These are phyloP conservation scores for Aspergillus latus DNA, from an alignment of 2,329 filamentous ascomycete genomes.

Conservation along the genomic window DNA sequence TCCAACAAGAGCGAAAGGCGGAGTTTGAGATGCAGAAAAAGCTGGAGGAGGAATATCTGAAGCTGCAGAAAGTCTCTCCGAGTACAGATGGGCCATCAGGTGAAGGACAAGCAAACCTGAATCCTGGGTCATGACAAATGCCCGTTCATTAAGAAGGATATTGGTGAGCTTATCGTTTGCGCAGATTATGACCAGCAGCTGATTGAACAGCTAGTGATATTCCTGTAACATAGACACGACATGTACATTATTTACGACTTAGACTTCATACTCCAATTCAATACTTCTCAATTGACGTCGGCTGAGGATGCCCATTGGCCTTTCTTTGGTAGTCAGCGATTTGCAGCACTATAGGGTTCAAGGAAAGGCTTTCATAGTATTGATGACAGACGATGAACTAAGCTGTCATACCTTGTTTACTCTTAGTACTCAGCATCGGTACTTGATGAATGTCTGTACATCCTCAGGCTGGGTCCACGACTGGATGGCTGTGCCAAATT, in stretches of 20 bases:
- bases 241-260: slow-evolving; percentile 20
- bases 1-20: slow-evolving; percentile 86
- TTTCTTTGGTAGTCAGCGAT: neutral
- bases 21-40: slow-evolving; percentile 91
- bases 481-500: too few species aligned
- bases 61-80: slow-evolving; percentile 74
- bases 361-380: neutral
- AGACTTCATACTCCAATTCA: slow-evolving; percentile 6
- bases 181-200: neutral
- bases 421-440: too few species aligned
- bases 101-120: slow-evolving; percentile 21
- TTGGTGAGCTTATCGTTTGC: slow-evolving; percentile 10
- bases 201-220: neutral
- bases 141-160: neutral
- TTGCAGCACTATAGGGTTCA: neutral
- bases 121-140: slow-evolving; percentile 25
- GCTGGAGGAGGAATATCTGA: slow-evolving; percentile 86
- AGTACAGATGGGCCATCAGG: slow-evolving; percentile 31
- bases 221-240: slow-evolving; percentile 20
- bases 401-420: neutral
- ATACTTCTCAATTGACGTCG: neutral
- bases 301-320: neutral
- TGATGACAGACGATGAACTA: neutral
- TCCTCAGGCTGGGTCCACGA: too few species aligned
- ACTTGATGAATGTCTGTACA: too few species aligned